Percentiles rank a stretch among this genome's conserved stretches.
phyloP scores from a whole-genome alignment of 371 early-diverging fungal species.

The Amoeboaphelidium protococcarum region DNA sequence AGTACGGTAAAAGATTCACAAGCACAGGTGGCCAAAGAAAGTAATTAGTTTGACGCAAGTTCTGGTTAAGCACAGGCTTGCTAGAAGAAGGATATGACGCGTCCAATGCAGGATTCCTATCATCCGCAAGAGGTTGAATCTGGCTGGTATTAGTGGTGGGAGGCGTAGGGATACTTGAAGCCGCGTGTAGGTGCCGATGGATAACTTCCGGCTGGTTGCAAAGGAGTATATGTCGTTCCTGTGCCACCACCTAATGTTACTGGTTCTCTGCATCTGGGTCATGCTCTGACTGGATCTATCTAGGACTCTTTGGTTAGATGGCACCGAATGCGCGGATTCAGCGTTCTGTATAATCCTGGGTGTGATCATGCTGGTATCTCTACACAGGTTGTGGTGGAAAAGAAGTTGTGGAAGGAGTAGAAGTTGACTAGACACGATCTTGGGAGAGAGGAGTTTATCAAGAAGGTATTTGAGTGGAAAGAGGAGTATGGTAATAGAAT shows the following conservation, averaged over 20 bases:
- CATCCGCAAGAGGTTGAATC: slow-evolving; percentile 80
- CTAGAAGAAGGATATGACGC: too few relatives aligned
- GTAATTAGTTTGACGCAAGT: too few relatives aligned
- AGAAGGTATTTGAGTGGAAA: slow-evolving; percentile 94
- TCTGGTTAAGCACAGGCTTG: too few relatives aligned
- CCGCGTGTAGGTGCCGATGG: slow-evolving; percentile 46
- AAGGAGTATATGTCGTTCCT: slow-evolving; percentile 70
- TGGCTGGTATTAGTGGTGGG: slow-evolving; percentile 88
- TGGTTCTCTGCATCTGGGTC: slow-evolving; percentile 93
- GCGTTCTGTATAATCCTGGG: slow-evolving; percentile 90
- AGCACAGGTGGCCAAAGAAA: too few relatives aligned
- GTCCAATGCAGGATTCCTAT: too few relatives aligned
- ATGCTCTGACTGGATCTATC: slow-evolving; percentile 86
- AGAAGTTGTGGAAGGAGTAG: slow-evolving; percentile 57
- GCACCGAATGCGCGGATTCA: slow-evolving; percentile 92
- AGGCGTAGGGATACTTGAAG: slow-evolving; percentile 67
- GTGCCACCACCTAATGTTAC: slow-evolving; percentile 99
- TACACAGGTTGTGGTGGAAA: slow-evolving; percentile 95
- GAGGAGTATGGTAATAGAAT: slow-evolving; percentile 60
- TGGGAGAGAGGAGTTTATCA: slow-evolving; percentile 78
- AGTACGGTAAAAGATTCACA: too few relatives aligned
- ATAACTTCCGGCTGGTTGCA: slow-evolving; percentile 25
- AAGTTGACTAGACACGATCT: slow-evolving; percentile 66
- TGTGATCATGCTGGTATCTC: slow-evolving; percentile 99
- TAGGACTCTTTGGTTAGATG: slow-evolving; percentile 93